Evolutionary conservation across 2,329 filamentous ascomycete genomes (phyloP).

Genomic region (Monilinia laxa): DNA sequence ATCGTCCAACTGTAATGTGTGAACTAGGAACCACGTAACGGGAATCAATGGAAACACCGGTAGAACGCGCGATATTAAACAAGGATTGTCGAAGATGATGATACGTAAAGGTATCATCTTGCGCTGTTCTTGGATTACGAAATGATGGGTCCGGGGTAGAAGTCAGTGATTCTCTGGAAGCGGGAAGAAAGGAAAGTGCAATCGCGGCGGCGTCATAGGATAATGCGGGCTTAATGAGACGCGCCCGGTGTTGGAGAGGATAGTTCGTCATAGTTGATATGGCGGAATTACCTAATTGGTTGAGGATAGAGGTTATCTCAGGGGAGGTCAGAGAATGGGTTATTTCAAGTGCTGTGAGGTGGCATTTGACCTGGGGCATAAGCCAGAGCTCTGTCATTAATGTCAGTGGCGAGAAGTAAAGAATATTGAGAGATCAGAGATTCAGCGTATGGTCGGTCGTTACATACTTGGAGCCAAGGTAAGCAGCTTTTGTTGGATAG

Average conservation of each 20-base stretch:
- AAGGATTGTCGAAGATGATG: slow-evolving; percentile 85
- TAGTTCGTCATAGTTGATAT: slow-evolving; percentile 64
- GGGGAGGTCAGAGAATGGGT: slow-evolving; percentile 72
- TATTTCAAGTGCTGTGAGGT: slow-evolving; percentile 83
- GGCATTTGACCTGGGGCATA: slow-evolving; percentile 75
- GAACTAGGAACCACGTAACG: slow-evolving; percentile 87
- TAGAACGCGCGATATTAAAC: slow-evolving; percentile 58
- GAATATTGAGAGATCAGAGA: not conserved
- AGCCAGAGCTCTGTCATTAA: slow-evolving; percentile 70
- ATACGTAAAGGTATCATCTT: slow-evolving; percentile 74
- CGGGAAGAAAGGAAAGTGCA: slow-evolving; percentile 83
- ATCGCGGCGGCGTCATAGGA: slow-evolving; percentile 84
- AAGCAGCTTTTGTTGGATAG: slow-evolving; percentile 66
- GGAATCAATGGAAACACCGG: slow-evolving; percentile 69
- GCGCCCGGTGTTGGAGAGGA: slow-evolving; percentile 64
- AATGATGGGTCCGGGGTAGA: slow-evolving; percentile 21
- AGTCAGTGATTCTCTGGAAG: slow-evolving; percentile 57
- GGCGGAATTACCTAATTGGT: slow-evolving; percentile 51
- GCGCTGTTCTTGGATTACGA: slow-evolving; percentile 39
- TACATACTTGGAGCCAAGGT: slow-evolving; percentile 67
- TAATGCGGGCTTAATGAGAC: slow-evolving; percentile 78
- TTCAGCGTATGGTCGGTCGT: not conserved
- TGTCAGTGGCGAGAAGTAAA: not conserved
- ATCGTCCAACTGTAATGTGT: slow-evolving; percentile 84
- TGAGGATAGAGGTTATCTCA: slow-evolving; percentile 65